Evolutionary conservation across 176 grass and related monocot species (phyloP).

Genomic region (Areca catechu): DNA sequence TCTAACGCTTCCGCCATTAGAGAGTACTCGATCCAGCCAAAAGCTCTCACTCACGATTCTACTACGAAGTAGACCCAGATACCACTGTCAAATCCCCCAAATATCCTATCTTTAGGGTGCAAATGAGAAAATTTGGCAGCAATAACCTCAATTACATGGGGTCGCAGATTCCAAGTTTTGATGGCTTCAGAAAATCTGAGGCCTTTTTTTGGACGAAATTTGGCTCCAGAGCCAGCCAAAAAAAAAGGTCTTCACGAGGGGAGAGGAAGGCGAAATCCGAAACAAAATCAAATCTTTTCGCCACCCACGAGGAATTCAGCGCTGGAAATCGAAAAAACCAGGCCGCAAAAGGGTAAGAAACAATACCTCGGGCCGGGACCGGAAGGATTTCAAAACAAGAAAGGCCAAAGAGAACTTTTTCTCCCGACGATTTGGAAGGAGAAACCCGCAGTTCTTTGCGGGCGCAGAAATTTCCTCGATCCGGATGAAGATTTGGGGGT

Average conservation of each 20-base stretch:
- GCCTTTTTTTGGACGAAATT: neutral
- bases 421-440: no score
- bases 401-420: no score
- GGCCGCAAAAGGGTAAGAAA: no score
- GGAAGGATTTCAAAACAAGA: no score
- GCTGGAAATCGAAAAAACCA: no score
- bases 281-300: neutral
- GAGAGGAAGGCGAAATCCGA: neutral
- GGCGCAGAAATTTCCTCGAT: no score
- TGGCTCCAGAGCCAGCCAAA: no score
- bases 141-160: neutral
- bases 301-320: neutral
- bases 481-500: no score
- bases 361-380: no score
- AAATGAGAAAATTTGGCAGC: neutral
- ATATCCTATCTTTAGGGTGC: neutral
- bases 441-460: no score
- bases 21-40: slow-evolving; percentile 1
- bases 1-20: slow-evolving; percentile 39
- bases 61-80: neutral
- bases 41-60: neutral
- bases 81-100: neutral
- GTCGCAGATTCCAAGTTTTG: neutral
- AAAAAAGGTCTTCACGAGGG: no score
- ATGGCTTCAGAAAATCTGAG: no score